A percentile compares a stretch with the other conserved stretches of the same genome.
Conservation (phyloP, 306 rosid genomes). For the Quercus wislizeni region DNA sequence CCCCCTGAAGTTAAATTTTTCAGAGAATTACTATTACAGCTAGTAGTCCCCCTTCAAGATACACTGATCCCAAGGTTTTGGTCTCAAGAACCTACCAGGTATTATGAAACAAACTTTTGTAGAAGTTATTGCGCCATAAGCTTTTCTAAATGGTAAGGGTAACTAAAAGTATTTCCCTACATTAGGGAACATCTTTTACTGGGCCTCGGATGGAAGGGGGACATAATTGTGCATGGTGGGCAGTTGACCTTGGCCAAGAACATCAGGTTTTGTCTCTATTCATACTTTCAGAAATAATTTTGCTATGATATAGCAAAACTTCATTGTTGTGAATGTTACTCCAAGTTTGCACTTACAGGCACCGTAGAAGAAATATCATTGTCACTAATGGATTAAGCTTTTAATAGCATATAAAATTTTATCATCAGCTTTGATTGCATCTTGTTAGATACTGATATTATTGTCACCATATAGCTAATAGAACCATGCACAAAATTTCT, state of each 20-base stretch:
- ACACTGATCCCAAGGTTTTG: constrained; percentile 92
- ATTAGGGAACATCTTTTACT: constrained; percentile 88
- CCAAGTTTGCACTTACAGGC: neutral
- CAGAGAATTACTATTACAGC: constrained; percentile 68
- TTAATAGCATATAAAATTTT: neutral
- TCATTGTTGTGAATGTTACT: neutral
- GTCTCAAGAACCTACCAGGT: constrained; percentile 93
- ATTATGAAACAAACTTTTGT: neutral
- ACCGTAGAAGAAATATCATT: neutral
- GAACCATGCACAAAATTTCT: neutral
- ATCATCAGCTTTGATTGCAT: neutral
- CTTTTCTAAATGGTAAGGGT: constrained; percentile 13
- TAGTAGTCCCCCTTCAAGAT: constrained; percentile 85
- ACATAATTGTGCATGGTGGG: constrained; percentile 78
- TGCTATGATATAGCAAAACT: neutral
- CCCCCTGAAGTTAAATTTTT: constrained; percentile 15
- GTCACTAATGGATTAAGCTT: neutral
- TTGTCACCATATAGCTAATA: neutral
- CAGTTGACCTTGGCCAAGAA: constrained; percentile 77
- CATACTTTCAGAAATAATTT: neutral
- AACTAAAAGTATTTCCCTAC: constrained; percentile 25
- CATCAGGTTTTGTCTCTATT: constrained; percentile 59
- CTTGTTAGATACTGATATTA: neutral
- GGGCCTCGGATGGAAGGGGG: constrained; percentile 88
- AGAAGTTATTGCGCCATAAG: neutral